Percentiles rank a stretch among this genome's conserved stretches.
Conservation (phyloP, 2,329 filamentous ascomycete species). For the Colletotrichum simmondsii region DNA sequence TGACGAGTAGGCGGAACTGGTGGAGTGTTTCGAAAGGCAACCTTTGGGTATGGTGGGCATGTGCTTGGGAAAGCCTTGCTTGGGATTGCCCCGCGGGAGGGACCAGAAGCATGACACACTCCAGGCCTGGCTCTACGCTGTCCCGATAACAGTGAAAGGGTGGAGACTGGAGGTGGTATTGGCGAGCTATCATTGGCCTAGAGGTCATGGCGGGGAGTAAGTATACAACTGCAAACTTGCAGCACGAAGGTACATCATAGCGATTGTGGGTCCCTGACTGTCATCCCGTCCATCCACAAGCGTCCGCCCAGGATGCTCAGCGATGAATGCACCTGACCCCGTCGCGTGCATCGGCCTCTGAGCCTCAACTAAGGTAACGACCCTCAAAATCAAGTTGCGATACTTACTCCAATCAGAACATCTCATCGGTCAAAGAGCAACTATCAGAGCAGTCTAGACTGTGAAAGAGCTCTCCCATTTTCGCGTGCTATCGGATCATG, state of each 20-base stretch:
- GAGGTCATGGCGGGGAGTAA: rapidly evolving
- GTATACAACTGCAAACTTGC: background rate
- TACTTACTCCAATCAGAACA: background rate
- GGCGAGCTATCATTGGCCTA: background rate
- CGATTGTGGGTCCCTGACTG: background rate
- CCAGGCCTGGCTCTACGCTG: background rate
- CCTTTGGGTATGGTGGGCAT: conserved; percentile 20
- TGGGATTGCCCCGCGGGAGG: conserved; percentile 28
- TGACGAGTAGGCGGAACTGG: conserved; percentile 7
- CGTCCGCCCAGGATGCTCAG: background rate
- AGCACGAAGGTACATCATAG: background rate
- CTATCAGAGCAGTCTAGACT: background rate
- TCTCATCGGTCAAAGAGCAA: background rate
- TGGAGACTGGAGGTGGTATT: background rate
- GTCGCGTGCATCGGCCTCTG: conserved; percentile 26
- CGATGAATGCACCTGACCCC: background rate
- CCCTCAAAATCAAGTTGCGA: conserved; percentile 5
- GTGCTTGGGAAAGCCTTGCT: conserved; percentile 29
- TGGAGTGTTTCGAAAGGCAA: conserved; percentile 28
- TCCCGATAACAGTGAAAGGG: background rate
- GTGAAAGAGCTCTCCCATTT: background rate
- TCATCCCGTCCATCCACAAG: conserved; percentile 23
- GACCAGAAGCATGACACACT: conserved; percentile 22
- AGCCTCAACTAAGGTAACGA: conserved; percentile 19
- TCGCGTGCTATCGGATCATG: conserved; percentile 19